Base-by-base conservation (phyloP, 441 rosid species). In the Melastoma candidum region DNA sequence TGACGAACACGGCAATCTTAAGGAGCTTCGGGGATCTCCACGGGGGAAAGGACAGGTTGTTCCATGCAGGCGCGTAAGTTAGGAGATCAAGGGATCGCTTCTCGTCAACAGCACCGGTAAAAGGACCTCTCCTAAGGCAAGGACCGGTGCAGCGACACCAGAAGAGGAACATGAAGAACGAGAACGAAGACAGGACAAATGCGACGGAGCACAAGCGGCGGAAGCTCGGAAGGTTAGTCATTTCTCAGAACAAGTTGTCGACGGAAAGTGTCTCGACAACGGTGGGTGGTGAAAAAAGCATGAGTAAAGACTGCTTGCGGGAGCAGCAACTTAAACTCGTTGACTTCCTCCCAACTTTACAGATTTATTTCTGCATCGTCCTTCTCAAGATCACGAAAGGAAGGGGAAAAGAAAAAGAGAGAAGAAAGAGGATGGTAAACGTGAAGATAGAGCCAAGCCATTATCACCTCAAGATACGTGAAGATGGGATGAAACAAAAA, bases 1-100 rank as follows among this genome's bases (percentile, higher is more conserved):
- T 87, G 12, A 90, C 96, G 12, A 84, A 84, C 53, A 84, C 72
- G 0, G 95, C 95, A 57, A 90, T 76, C 64, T 81, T 84, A 47
- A 87, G 83, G 50, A 59, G 60, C 63, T 67, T 72, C 3, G 58
- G 66, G 4, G 87, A 80, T 41, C 69, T 64, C 12, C 56, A 53
- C 0, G 63, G 12, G 60, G 71, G 12, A 43, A 90, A 90, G 2
- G 71, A 66, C 36, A 87, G 86, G 61, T 68, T 76, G 68, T 85
- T 87, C 96, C 93, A 87, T 3, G 96, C 84, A 32, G 78, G 70
- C 44, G 85, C 69, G 52, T 70, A 80, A 7, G 57, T 58, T 48
- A 78, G 86, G 63, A 90, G 90, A 61, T 80, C 61, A 55, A 83
- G 67, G 12, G 73, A 66, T 54, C 64, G 71, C 54, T 71, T 77